These are phyloP conservation scores for Penicillium sp. DNA, from an alignment of 2,329 filamentous ascomycete species.

Conservation along the genomic window DNA sequence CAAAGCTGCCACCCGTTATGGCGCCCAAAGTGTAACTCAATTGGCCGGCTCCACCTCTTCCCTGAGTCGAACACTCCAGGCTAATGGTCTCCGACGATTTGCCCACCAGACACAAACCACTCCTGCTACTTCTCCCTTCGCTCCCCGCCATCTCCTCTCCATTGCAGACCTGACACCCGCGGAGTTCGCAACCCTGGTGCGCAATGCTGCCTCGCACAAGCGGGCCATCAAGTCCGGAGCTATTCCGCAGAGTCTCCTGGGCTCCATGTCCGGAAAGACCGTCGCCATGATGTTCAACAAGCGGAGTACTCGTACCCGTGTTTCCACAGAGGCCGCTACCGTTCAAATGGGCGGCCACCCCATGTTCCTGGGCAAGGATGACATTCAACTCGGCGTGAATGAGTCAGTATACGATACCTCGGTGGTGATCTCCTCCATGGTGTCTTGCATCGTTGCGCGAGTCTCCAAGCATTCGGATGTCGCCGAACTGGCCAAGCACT, in stretches of 20 bases:
- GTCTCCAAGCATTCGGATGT: slow-evolving; percentile 78
- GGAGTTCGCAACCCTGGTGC: slow-evolving; percentile 80
- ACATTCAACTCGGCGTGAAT: slow-evolving; percentile 94
- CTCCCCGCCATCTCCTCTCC: slow-evolving; percentile 85
- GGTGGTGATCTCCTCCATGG: slow-evolving; percentile 91
- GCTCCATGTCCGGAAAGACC: slow-evolving; percentile 71
- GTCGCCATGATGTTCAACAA: slow-evolving; percentile 98
- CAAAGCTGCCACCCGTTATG: slow-evolving; percentile 31
- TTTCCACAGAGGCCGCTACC: slow-evolving; percentile 90
- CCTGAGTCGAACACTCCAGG: slow-evolving; percentile 27
- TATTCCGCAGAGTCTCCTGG: slow-evolving; percentile 60
- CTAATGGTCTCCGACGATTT: slow-evolving; percentile 37
- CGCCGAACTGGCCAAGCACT: slow-evolving; percentile 68
- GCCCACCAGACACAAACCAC: slow-evolving; percentile 37
- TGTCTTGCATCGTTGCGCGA: slow-evolving; percentile 77
- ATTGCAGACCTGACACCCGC: slow-evolving; percentile 79
- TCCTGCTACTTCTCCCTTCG: slow-evolving; percentile 56
- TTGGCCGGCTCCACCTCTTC: slow-evolving; percentile 29
- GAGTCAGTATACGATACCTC: slow-evolving; percentile 94
- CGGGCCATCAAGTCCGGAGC: slow-evolving; percentile 70
- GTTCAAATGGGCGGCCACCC: slow-evolving; percentile 86
- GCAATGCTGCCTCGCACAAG: slow-evolving; percentile 79
- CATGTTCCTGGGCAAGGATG: slow-evolving; percentile 94
- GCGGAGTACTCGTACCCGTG: slow-evolving; percentile 86
- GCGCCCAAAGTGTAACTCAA: slow-evolving; percentile 30